These are phyloP conservation scores for Aspergillus flavus DNA, from an alignment of 2,329 filamentous ascomycete genomes.

Conservation along the genomic window DNA sequence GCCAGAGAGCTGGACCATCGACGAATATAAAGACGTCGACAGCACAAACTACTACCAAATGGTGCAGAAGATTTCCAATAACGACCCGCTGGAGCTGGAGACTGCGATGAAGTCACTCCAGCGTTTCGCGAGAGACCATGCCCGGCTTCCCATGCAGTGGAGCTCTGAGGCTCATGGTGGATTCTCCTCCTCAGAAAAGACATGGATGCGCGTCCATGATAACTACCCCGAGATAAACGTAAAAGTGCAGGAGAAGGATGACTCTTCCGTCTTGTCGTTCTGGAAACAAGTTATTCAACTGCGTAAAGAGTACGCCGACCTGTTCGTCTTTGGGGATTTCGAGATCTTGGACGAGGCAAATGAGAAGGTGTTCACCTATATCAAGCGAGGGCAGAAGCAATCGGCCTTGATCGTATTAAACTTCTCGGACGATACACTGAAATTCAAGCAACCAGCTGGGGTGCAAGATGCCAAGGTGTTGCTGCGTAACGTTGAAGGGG, in stretches of 20 bases:
- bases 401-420: conserved; percentile 20
- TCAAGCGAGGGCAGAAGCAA: conserved; percentile 15
- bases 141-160: conserved; percentile 73
- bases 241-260: conserved; percentile 52
- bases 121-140: conserved; percentile 67
- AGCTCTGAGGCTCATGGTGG: conserved; percentile 61
- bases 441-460: neutral
- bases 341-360: conserved; percentile 56
- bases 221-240: conserved; percentile 52
- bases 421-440: conserved; percentile 15
- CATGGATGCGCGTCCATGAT: conserved; percentile 71
- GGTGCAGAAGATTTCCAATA: conserved; percentile 40
- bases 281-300: conserved; percentile 60
- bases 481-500: conserved; percentile 25
- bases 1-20: conserved; percentile 60
- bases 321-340: conserved; percentile 70
- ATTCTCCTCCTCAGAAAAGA: conserved; percentile 59
- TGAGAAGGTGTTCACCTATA: conserved; percentile 51
- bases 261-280: conserved; percentile 58
- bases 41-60: conserved; percentile 58
- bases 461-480: conserved; percentile 22
- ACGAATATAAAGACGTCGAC: conserved; percentile 70
- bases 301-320: conserved; percentile 61
- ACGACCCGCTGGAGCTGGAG: conserved; percentile 46
- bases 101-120: conserved; percentile 56